Base-by-base conservation (phyloP, 164 flowering plant species). In the Taxillus chinensis region DNA sequence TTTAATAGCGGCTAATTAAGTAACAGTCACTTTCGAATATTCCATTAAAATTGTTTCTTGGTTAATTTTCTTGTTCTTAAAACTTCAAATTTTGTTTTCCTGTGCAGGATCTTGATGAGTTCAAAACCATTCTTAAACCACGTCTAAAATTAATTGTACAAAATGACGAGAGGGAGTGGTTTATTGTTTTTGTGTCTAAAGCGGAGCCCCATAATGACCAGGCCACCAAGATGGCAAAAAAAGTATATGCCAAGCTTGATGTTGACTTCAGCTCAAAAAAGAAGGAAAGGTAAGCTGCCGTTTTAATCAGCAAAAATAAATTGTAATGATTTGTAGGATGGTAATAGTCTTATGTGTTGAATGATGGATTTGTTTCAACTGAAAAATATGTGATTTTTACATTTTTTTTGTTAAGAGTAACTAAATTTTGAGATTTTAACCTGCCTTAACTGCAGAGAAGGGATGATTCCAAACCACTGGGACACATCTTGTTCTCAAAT, bases 101-200 rank as follows among this genome's bases (percentile, higher is more conserved):
- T 60, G 43, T 50, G 13, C 83, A 93, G 97, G 99, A 93, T 82
- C 92, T 93, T 74, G 99, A 93, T 76, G 99, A 93, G 78, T 93
- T 89, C 72, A 93, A 90, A 78, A 89, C 82, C 61, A 90, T 90
- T 60, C 79, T 93, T 41, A 93, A 90, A 77, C 96, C 97, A 46
- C 92, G 99, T 48, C 72, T 93, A 63, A 93, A 93, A 67, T 71
- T 93, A 64, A 86, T 90, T 66, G 84, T 84, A 62, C 99, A 93
- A 77, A 90, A 90, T 80, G 99, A 93, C 68, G 99, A 93, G 55
- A 74, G 85, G 43, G 99, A 93, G 69, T 93, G 97, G 96, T 88
- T 89, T 77, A 86, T 93, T 72, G 95, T 93, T 3, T 93, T 84
- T 66, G 97, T 93, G 54, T 86, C 97, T 63, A 85, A 69, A 78